These are phyloP conservation scores for Pythium volutum DNA, from an alignment of 352 stramenopile genomes.

Conservation along the genomic window DNA sequence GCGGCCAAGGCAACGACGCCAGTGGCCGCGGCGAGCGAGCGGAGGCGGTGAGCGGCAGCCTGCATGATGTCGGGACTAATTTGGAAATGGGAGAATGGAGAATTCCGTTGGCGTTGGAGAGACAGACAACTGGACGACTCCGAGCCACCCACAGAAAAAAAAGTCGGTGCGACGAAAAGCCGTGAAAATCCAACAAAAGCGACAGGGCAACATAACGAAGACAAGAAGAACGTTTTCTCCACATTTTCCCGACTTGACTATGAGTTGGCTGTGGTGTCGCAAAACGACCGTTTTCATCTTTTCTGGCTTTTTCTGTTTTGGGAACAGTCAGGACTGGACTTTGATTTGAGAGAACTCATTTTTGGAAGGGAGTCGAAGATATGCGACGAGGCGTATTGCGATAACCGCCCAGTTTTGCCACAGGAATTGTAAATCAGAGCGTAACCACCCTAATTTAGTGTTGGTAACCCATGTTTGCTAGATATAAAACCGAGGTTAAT, in stretches of 20 bases:
- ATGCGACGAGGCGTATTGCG: conserved; percentile 2
- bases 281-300: not conserved
- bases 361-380: not conserved
- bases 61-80: not conserved
- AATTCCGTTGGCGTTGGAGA: not conserved
- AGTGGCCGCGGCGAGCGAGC: not conserved
- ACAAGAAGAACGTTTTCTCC: not conserved
- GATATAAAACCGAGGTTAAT: too few relatives aligned
- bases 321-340: too few relatives aligned
- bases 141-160: not conserved
- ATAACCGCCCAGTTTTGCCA: too few relatives aligned
- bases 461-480: too few relatives aligned
- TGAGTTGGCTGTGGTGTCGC: too few relatives aligned
- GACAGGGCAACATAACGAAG: not conserved
- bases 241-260: not conserved
- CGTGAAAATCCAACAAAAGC: not conserved
- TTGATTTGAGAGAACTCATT: not conserved
- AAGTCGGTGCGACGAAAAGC: not conserved
- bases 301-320: not conserved
- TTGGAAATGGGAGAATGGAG: not conserved
- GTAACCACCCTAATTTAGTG: too few relatives aligned
- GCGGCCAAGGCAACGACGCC: not conserved
- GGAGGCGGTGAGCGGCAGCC: not conserved
- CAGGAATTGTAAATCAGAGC: too few relatives aligned
- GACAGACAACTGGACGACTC: conserved; percentile 11